phyloP scores from a whole-genome alignment of 179 eudicot genomes.

The Patellifolia procumbens region DNA sequence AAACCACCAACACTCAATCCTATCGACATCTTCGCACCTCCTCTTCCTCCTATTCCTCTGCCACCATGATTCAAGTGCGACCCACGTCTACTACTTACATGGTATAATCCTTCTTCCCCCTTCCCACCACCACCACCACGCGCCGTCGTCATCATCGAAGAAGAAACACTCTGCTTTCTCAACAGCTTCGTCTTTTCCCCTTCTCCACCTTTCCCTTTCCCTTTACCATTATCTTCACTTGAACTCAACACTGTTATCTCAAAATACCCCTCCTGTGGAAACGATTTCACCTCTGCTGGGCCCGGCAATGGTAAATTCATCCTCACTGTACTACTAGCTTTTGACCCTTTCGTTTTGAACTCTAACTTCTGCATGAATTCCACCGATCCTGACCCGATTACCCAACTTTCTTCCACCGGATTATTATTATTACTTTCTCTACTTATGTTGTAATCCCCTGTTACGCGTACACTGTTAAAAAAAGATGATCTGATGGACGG shows the following conservation, averaged over 20 bases:
- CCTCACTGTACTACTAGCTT: conserved; percentile 34
- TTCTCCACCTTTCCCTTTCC: conserved; percentile 26
- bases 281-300: conserved; percentile 55
- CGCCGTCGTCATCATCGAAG: too few relatives aligned
- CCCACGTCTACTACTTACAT: conserved; percentile 4
- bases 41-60: conserved; percentile 33
- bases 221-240: conserved; percentile 1
- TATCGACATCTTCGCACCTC: conserved; percentile 32
- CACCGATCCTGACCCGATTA: conserved; percentile 56
- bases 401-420: conserved; percentile 65
- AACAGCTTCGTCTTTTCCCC: conserved; percentile 64
- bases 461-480: conserved; percentile 37
- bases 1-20: conserved; percentile 55
- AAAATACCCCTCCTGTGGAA: conserved; percentile 85
- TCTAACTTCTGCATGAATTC: conserved; percentile 75
- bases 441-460: too few relatives aligned
- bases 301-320: conserved; percentile 78
- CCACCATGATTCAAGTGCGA: too few relatives aligned
- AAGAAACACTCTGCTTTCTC: conserved; percentile 22
- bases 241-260: conserved; percentile 52
- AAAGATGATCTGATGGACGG: conserved; percentile 48
- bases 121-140: too few relatives aligned
- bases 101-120: neutral
- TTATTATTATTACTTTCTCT: too few relatives aligned
- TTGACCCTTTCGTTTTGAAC: conserved; percentile 25